Conservation (phyloP, 2,329 filamentous ascomycete genomes). For the Trichoderma sp. region DNA sequence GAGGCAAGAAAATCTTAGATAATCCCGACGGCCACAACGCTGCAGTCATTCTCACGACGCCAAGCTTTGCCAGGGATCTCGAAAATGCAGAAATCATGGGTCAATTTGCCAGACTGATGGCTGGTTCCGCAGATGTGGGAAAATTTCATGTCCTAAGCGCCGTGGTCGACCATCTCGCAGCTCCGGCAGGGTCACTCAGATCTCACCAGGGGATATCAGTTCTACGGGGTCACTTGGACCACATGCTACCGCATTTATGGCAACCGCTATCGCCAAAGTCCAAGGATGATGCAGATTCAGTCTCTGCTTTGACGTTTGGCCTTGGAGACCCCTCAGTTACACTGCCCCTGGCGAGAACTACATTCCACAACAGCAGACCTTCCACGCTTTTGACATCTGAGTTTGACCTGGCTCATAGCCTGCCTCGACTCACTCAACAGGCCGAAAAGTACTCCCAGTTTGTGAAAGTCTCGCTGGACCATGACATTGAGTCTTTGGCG, state of each 20-base stretch:
- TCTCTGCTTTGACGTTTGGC: slow-evolving; percentile 49
- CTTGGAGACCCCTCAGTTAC: slow-evolving; percentile 48
- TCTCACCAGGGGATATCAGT: slow-evolving; percentile 55
- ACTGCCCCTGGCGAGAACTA: slow-evolving; percentile 74
- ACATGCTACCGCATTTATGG: slow-evolving; percentile 55
- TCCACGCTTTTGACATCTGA: slow-evolving; percentile 58
- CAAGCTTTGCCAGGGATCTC: slow-evolving; percentile 52
- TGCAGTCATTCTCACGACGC: slow-evolving; percentile 56
- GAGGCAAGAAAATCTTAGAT: slow-evolving; percentile 34
- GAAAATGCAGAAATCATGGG: slow-evolving; percentile 49
- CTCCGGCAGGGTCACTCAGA: slow-evolving; percentile 38
- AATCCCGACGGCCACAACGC: slow-evolving; percentile 44
- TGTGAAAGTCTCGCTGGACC: slow-evolving; percentile 37
- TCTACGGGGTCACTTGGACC: slow-evolving; percentile 48
- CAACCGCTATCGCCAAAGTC: slow-evolving; percentile 35
- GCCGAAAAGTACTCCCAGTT: slow-evolving; percentile 48
- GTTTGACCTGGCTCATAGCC: slow-evolving; percentile 36
- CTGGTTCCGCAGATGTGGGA: slow-evolving; percentile 46
- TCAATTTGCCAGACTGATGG: slow-evolving; percentile 51
- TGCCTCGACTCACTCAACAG: slow-evolving; percentile 35
- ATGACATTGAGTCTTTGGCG: slow-evolving; percentile 32
- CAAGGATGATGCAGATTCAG: slow-evolving; percentile 41
- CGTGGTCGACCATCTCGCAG: slow-evolving; percentile 59
- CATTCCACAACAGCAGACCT: slow-evolving; percentile 70
- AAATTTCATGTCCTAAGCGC: slow-evolving; percentile 56